A percentile compares a stretch with the other conserved stretches of the same genome.
Conservation (phyloP, 257 asterid genomes). For the Asclepias syriaca region DNA sequence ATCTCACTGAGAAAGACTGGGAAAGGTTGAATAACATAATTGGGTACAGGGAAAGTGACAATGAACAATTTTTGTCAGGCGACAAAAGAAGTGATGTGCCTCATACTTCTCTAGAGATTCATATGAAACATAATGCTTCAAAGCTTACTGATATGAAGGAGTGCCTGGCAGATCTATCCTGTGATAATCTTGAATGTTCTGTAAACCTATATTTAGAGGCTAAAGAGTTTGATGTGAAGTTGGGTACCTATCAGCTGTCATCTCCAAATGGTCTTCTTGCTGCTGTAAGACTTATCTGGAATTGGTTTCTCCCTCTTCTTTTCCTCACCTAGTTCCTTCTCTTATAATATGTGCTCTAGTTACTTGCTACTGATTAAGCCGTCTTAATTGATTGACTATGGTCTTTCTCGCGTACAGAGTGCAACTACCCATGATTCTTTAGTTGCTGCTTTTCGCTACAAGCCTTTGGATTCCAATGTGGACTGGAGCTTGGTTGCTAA, state of each 20-base stretch:
- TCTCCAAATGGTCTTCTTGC: conserved; percentile 97
- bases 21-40: conserved; percentile 75
- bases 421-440: conserved; percentile 72
- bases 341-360: neutral
- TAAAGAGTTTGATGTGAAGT: conserved; percentile 62
- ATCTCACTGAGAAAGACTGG: conserved; percentile 88
- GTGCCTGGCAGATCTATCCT: conserved; percentile 91
- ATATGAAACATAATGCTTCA: conserved; percentile 95
- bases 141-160: conserved; percentile 61
- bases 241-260: conserved; percentile 84
- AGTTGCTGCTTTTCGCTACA: conserved; percentile 80
- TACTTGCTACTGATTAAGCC: conserved; percentile 2
- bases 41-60: conserved; percentile 82
- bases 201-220: conserved; percentile 70
- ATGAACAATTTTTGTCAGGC: conserved; percentile 38
- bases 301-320: conserved; percentile 5
- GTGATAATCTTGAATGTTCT: conserved; percentile 82
- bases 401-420: conserved; percentile 54
- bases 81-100: conserved; percentile 51
- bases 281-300: conserved; percentile 40
- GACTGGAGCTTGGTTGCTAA: conserved; percentile 95
- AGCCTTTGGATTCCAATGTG: conserved; percentile 75
- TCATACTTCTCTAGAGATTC: conserved; percentile 66
- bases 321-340: neutral
- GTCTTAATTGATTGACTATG: conserved; percentile 1